A percentile compares a stretch with the other conserved stretches of the same genome.
Conservation (phyloP, 2,329 filamentous ascomycete genomes). For the Xylariaceae sp. region DNA sequence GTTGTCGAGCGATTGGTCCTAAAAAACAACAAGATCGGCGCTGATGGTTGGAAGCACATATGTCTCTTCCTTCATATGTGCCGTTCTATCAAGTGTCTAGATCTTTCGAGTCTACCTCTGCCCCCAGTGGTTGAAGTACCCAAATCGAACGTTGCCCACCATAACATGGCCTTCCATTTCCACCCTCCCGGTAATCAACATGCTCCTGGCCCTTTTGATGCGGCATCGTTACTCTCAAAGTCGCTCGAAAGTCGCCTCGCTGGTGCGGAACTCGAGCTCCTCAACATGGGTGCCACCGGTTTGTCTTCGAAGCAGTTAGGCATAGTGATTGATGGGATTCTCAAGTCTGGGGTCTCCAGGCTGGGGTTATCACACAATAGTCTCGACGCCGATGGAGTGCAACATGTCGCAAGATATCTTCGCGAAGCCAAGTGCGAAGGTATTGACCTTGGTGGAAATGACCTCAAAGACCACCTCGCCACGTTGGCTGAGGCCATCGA, state of each 20-base stretch:
- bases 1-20: slow-evolving; percentile 83
- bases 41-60: slow-evolving; percentile 88
- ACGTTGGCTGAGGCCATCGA: slow-evolving; percentile 52
- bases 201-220: slow-evolving; percentile 41
- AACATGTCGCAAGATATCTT: slow-evolving; percentile 74
- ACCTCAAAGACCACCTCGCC: slow-evolving; percentile 57
- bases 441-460: slow-evolving; percentile 84
- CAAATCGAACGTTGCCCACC: slow-evolving; percentile 23
- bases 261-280: slow-evolving; percentile 72
- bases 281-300: slow-evolving; percentile 79
- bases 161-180: slow-evolving; percentile 30
- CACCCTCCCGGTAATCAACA: slow-evolving; percentile 18
- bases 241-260: slow-evolving; percentile 75
- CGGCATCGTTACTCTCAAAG: slow-evolving; percentile 67
- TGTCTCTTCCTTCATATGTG: slow-evolving; percentile 89
- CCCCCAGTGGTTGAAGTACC: slow-evolving; percentile 41
- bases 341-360: slow-evolving; percentile 72
- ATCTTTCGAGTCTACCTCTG: slow-evolving; percentile 82
- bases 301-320: slow-evolving; percentile 69
- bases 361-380: slow-evolving; percentile 82
- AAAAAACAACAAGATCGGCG: slow-evolving; percentile 87
- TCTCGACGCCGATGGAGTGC: slow-evolving; percentile 69
- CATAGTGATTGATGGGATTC: slow-evolving; percentile 76
- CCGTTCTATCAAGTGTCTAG: slow-evolving; percentile 78
- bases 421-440: slow-evolving; percentile 77